Conservation (phyloP, 768 basidiomycete genomes). For the Agrocybe praecox region DNA sequence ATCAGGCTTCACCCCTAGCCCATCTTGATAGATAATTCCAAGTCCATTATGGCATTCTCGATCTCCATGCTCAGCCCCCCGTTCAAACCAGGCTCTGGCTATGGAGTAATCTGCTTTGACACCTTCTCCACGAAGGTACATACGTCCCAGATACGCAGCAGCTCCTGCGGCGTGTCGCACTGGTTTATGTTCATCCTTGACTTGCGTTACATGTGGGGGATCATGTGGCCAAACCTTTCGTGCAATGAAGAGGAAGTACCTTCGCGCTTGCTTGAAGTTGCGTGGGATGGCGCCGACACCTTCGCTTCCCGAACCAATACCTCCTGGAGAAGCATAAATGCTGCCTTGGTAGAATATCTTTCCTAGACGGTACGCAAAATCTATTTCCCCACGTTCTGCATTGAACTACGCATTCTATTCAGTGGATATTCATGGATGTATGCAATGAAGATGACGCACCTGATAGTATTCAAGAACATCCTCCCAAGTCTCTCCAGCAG, state of each 20-base stretch:
- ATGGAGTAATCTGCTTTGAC: conserved; percentile 71
- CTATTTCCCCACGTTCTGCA: conserved; percentile 87
- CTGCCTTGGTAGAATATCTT: conserved; percentile 96
- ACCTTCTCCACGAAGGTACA: conserved; percentile 94
- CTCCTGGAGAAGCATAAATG: conserved; percentile 79
- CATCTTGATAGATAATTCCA: conserved; percentile 93
- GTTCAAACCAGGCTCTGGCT: conserved; percentile 94
- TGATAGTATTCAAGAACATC: conserved; percentile 92
- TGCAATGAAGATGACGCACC: conserved; percentile 41
- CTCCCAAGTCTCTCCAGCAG: conserved; percentile 93
- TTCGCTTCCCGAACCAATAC: conserved; percentile 85
- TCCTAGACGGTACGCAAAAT: conserved; percentile 91
- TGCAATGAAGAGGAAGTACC: conserved; percentile 86
- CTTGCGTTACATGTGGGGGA: conserved; percentile 54
- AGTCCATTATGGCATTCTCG: conserved; percentile 88
- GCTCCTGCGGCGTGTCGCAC: conserved; percentile 74
- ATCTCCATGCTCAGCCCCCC: conserved; percentile 80
- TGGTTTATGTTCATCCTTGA: conserved; percentile 54
- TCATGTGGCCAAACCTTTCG: conserved; percentile 89
- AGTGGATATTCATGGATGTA: neutral
- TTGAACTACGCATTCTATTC: conserved; percentile 68
- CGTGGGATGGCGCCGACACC: conserved; percentile 89
- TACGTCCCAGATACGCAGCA: conserved; percentile 89
- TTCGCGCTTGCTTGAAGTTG: conserved; percentile 73
- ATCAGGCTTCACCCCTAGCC: conserved; percentile 71